Evolutionary conservation across 805 yeast species (phyloP).

Genomic region (Candida pseudoglaebosa): DNA sequence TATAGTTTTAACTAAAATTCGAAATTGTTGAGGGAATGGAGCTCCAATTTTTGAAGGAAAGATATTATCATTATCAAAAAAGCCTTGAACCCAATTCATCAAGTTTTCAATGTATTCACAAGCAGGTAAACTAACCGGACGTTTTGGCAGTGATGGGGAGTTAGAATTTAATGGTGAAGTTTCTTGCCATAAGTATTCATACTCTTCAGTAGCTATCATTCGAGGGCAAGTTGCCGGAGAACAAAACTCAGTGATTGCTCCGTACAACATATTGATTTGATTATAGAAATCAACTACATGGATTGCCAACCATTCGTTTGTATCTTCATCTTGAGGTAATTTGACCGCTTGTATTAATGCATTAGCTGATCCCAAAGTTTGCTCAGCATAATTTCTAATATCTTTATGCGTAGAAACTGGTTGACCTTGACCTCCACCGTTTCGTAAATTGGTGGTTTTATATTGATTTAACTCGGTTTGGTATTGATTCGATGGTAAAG

Average conservation of each 20-base stretch:
- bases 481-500: constrained; percentile 25
- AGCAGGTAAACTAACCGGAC: constrained; percentile 86
- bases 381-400: constrained; percentile 85
- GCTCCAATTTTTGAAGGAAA: constrained; percentile 90
- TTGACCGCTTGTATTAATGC: constrained; percentile 90
- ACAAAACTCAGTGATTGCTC: constrained; percentile 93
- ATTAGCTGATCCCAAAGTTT: constrained; percentile 89
- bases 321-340: constrained; percentile 87
- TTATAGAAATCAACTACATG: constrained; percentile 97
- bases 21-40: constrained; percentile 86
- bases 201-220: constrained; percentile 97
- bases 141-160: constrained; percentile 34
- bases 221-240: constrained; percentile 93
- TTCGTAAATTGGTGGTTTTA: constrained; percentile 26
- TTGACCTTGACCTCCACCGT: constrained; percentile 16
- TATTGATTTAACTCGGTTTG: constrained; percentile 17
- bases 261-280: constrained; percentile 94
- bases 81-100: constrained; percentile 94
- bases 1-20: constrained; percentile 74
- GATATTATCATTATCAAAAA: constrained; percentile 82
- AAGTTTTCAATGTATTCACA: constrained; percentile 92
- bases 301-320: constrained; percentile 93
- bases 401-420: constrained; percentile 58
- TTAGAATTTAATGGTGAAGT: constrained; percentile 27
- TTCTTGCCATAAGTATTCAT: constrained; percentile 97